phyloP scores from a whole-genome alignment of 768 basidiomycete species.

The Rickenella mellea region DNA sequence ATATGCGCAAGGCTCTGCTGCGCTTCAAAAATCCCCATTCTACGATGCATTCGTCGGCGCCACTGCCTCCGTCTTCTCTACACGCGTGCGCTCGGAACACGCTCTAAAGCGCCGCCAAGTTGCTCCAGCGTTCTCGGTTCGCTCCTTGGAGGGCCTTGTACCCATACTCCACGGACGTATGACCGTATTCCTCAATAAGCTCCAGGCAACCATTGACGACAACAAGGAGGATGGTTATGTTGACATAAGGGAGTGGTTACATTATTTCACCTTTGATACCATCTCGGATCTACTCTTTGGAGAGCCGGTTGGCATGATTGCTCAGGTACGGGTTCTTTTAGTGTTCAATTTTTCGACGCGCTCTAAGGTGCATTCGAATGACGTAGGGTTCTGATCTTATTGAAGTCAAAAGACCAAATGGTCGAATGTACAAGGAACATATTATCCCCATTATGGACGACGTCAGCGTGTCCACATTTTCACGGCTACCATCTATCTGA shows the following conservation, averaged over 20 bases:
- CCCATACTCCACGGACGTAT: conserved; percentile 2
- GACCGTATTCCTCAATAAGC: neutral
- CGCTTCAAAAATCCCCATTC: conserved; percentile 22
- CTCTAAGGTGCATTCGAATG: no score
- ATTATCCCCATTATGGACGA: conserved; percentile 20
- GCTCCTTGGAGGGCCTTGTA: conserved; percentile 2
- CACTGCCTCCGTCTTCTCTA: conserved; percentile 22
- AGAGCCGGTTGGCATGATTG: conserved; percentile 22
- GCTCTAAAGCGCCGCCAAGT: conserved; percentile 20
- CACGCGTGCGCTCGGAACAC: conserved; percentile 21
- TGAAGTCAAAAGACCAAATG: conserved; percentile 11
- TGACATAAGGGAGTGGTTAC: conserved; percentile 19
- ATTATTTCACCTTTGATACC: conserved; percentile 24
- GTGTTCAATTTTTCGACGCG: neutral
- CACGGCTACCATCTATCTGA: neutral
- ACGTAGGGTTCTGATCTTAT: conserved; percentile 19
- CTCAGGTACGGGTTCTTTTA: conserved; percentile 7
- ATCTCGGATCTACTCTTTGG: conserved; percentile 26
- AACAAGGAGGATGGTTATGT: conserved; percentile 13
- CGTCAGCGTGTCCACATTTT: conserved; percentile 8
- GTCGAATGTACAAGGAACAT: conserved; percentile 12
- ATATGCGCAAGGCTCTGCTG: conserved; percentile 22
- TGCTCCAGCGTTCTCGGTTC: conserved; percentile 21
- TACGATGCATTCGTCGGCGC: conserved; percentile 21
- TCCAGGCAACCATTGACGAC: conserved; percentile 12